Evolutionary conservation across 2,329 filamentous ascomycete genomes (phyloP), one percentile per base, ranked within the genome.

Genomic region (Clarireedia homoeocarpa): DNA sequence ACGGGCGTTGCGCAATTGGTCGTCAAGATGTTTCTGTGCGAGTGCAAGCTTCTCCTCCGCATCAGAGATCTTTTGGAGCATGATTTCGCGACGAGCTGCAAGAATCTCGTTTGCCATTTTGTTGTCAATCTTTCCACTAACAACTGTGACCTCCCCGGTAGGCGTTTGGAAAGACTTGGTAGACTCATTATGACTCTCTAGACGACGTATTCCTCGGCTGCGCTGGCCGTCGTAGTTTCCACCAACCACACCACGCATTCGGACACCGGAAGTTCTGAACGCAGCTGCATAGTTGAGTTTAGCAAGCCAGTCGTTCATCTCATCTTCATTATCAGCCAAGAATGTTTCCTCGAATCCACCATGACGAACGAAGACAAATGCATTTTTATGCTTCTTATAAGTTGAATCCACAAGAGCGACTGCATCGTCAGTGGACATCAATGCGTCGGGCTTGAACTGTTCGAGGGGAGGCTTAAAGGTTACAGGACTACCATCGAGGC

Each of bases 201-300:
- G 75, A 56, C 89, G 82, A 57, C 86, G 79, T 62, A 91, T 84
- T 2, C 85, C 87, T 55, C 86, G 81, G 49, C 83, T 80, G 55
- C 81, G 80, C 68, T 95, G 90, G 2, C 88, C 89, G 66, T 96
- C 90, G 65, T 95, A 94, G 63, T 86, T 85, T 5, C 86, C 87
- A 12, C 89, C 91, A 52, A 94, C 80, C 56, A 96, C 86, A 23
- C 91, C 91, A 63, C 92, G 83, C 78, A 96, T 95, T 45, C 90
- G 83, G 5, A 97, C 90, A 12, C 92, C 91, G 5, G 91, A 89
- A 0, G 91, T 95, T 63, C 90, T 83, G 71, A 97, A 97, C 0
- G 94, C 89, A 7, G 94, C 91, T 36, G 92, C 92, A 69, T 97
- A 97, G 70, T 99, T 99, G 58, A 99, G 80, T 67, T 96, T 94